These are phyloP conservation scores for Leccinum pellstonianum DNA, from an alignment of 768 basidiomycete genomes.

Conservation along the genomic window DNA sequence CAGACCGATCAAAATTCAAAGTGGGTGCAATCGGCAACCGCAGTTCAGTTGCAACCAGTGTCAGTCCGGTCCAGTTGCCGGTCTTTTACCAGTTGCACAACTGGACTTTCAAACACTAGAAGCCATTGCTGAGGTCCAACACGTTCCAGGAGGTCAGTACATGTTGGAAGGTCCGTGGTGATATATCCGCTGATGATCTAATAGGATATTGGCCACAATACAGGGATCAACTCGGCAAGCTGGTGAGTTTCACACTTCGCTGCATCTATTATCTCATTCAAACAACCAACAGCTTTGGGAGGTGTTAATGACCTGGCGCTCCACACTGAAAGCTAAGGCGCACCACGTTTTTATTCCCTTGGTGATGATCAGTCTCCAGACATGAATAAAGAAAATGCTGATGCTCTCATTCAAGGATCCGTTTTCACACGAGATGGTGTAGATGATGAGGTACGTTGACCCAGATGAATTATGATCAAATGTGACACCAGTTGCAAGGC, in stretches of 20 bases:
- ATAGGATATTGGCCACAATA: neutral
- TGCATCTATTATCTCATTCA: neutral
- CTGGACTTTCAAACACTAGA: neutral
- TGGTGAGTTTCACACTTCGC: neutral
- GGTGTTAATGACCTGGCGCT: neutral
- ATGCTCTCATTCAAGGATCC: neutral
- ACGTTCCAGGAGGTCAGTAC: neutral
- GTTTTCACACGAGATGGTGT: too few relatives aligned
- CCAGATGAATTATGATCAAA: too few relatives aligned
- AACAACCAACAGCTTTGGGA: neutral
- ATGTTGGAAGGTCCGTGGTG: neutral
- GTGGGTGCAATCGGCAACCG: too few relatives aligned
- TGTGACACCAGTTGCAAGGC: too few relatives aligned
- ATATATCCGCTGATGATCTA: neutral
- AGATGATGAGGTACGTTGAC: too few relatives aligned
- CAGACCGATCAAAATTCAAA: too few relatives aligned
- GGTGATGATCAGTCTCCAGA: neutral
- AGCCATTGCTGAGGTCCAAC: neutral
- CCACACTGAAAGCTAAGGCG: neutral
- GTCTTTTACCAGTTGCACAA: too few relatives aligned
- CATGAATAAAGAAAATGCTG: neutral
- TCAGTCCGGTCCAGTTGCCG: too few relatives aligned
- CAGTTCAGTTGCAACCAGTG: too few relatives aligned
- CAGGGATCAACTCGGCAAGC: neutral
- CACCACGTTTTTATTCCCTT: neutral